Evolutionary conservation across 805 yeast species (phyloP), one percentile per base, ranked within the genome.

Genomic region (Metschnikowia baotianmanensis): DNA sequence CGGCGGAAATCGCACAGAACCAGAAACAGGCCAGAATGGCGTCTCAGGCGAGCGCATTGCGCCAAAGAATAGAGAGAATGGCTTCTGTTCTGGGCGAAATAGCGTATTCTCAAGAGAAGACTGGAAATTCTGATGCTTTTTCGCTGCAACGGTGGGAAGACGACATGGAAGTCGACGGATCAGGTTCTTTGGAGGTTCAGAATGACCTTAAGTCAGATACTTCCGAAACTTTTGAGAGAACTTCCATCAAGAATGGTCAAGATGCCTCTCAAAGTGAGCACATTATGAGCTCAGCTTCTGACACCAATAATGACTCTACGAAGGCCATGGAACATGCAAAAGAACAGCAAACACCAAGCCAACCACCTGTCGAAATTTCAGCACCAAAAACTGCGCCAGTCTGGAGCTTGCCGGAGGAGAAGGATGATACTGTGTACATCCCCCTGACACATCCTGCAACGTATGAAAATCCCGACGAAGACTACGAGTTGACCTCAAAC

Each of bases 391-490:
- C 12, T 6, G 24, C 20, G 8, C 13, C 28, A 12, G 13, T 17
- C 3, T 42, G 41, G 42, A 22, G n/a, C n/a, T 34, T 47, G 24
- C 46, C 42, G 3, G 40, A 11, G 15, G 48, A 43, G 13, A 31
- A 18, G 4, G 27, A 38, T 8, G 55, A 51, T 30, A 47, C 52
- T 9, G 39, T 44, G 7, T 51, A 51, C 17, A 33, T 41, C 2
- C 51, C 55, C 7, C 39, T 32, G 31, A 27, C 25, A 6, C 27
- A 36, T 18, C 32, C 38, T 10, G 27, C 36, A 3, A 8, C 43
- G 1, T 69, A 67, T 40, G 71, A 68, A 17, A 69, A 69, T 43
- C 72, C 72, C 3, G 72, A 67, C 13, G 64, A 59, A 26, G 74
- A 69, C 46, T 69, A 69, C 49, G 61, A 65, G 17, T 51, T 69